Evolutionary conservation across 768 basidiomycete species (phyloP), one percentile per base, ranked within the genome.

Genomic region (Pholiota microspora): DNA sequence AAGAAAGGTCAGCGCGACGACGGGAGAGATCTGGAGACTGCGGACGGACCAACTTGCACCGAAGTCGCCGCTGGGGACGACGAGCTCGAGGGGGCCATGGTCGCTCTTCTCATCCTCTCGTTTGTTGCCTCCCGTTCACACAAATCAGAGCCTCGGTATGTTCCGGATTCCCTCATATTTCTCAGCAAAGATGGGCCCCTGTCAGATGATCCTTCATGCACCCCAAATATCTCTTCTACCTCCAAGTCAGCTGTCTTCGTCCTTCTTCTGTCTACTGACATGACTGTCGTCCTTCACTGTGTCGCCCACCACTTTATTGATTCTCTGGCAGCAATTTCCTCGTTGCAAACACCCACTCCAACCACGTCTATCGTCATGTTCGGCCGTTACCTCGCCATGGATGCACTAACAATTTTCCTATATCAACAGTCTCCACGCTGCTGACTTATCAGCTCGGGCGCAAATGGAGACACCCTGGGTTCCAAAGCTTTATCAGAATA

Each of bases 21-120:
- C 57, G 32, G 51, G 15, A 50, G 16, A 44, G 49, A 18, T 10
- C 34, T 12, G 35, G 42, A 21, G 42, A 45, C 23, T 24, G n/a
- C 15, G 23, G 51, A 85, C 92, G 78, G 51, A 88, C 92, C 92
- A 72, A 94, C 92, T 94, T 94, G 91, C 51, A 94, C 92, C 61
- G 92, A 92, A 62, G 92, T 94, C 74, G 88, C 81, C 78, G 85
- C 70, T 70, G 86, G 71, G 59, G 79, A 77, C 77, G 81, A 80
- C 78, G 85, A 81, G 73, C 84, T 80, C 76, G 79, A 73, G 63
- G 88, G 87, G 69, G 88, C 83, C 89, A 89, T 89, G 80, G 75
- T 68, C 71, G 72, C 65, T 68, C 69, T 67, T 69, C 69, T 71
- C 68, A 69, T 69, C 62, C 64, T 56, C 65, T 56, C 62, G 53